These are phyloP conservation scores for Trapa bicornis DNA, from an alignment of 345 rosid genomes.

Conservation along the genomic window DNA sequence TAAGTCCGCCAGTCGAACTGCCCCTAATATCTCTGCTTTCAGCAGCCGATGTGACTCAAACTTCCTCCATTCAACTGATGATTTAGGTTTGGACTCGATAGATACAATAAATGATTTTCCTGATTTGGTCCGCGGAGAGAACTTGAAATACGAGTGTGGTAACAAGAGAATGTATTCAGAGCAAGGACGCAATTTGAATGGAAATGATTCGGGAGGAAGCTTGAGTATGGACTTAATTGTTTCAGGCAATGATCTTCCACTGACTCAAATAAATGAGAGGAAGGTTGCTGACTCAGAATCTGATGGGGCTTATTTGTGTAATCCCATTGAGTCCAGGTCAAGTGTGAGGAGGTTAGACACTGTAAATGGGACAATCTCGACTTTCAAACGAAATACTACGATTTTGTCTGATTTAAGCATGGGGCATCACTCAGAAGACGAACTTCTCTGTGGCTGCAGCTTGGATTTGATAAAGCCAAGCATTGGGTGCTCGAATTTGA, in stretches of 20 bases:
- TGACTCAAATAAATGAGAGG: neutral
- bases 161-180: neutral
- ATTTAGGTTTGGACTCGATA: constrained; percentile 1
- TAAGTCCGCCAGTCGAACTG: constrained; percentile 1
- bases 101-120: neutral
- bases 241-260: neutral
- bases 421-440: neutral
- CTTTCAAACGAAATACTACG: neutral
- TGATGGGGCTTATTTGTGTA: neutral
- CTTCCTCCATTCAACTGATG: neutral
- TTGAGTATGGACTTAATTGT: constrained; percentile 1
- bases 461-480: constrained; percentile 57
- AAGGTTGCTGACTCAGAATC: neutral
- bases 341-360: neutral
- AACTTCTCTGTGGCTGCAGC: constrained; percentile 27
- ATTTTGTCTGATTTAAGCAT: constrained; percentile 4
- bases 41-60: neutral
- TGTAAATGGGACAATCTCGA: neutral
- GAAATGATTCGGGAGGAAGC: neutral
- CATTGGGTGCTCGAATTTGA: constrained; percentile 29
- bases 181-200: neutral
- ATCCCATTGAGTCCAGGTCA: neutral
- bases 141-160: neutral
- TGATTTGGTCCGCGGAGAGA: neutral
- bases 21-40: neutral